phyloP scores from a whole-genome alignment of 2,329 filamentous ascomycete species.

The Chaetothyriales sp. region DNA sequence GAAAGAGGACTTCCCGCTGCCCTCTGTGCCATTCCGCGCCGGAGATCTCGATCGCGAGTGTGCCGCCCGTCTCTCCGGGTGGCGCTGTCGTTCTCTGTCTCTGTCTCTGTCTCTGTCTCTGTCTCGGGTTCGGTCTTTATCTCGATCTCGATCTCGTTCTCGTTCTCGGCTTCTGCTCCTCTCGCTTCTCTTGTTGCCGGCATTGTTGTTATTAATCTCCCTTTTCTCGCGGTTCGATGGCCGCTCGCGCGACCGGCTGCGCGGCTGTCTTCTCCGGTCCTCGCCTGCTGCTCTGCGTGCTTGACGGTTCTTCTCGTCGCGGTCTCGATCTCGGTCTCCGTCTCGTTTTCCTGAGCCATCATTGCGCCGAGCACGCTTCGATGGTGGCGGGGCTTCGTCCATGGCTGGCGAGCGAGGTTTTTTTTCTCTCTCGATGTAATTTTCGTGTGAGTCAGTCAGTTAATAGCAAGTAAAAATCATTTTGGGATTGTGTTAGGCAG shows the following conservation, averaged over 20 bases:
- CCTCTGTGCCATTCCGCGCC: constrained; percentile 19
- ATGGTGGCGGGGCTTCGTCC: constrained; percentile 31
- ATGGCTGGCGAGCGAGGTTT: neutral
- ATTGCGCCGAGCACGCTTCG: constrained; percentile 36
- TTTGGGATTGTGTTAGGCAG: too few relatives aligned
- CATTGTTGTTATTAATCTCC: constrained; percentile 4
- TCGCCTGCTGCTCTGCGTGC: constrained; percentile 9
- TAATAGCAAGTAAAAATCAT: too few relatives aligned
- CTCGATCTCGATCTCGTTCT: constrained; percentile 23
- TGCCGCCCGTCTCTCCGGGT: constrained; percentile 20
- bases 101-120: constrained; percentile 21
- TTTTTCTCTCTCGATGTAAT: too few relatives aligned
- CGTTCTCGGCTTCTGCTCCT: constrained; percentile 18
- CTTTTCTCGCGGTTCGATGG: constrained; percentile 1
- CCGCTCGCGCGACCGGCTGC: constrained; percentile 30
- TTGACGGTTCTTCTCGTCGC: constrained; percentile 11
- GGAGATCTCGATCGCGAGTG: constrained; percentile 20
- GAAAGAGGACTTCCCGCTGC: constrained; percentile 18
- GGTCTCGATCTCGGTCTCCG: constrained; percentile 17
- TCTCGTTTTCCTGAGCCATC: constrained; percentile 51
- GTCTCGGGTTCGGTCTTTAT: constrained; percentile 22
- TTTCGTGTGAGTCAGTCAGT: neutral
- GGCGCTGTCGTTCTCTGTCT: constrained; percentile 19
- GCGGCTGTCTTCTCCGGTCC: constrained; percentile 12
- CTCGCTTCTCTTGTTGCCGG: constrained; percentile 16